Percentiles rank a stretch among this genome's conserved stretches.
phyloP scores from a whole-genome alignment of 2,329 filamentous ascomycete species.

The Xylariaceae sp. region DNA sequence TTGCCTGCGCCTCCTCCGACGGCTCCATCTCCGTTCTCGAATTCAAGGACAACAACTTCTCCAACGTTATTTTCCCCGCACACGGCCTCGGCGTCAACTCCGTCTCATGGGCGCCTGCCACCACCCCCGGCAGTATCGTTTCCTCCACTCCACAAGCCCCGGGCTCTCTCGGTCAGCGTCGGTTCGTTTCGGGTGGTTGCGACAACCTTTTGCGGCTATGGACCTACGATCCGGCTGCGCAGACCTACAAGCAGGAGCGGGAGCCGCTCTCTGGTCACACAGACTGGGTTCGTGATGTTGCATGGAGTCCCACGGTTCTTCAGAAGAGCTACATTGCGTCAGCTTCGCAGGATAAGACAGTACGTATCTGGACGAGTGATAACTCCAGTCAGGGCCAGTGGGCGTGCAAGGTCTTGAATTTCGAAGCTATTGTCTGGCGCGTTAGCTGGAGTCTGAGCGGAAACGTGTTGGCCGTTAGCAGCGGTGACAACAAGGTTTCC shows the following conservation, averaged over 20 bases:
- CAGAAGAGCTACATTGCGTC: conserved; percentile 96
- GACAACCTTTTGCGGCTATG: conserved; percentile 94
- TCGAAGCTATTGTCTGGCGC: conserved; percentile 87
- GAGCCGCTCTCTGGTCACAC: conserved; percentile 72
- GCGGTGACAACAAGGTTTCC: conserved; percentile 92
- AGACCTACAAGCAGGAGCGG: conserved; percentile 57
- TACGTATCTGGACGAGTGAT: conserved; percentile 91
- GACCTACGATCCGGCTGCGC: conserved; percentile 64
- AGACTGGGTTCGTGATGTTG: conserved; percentile 97
- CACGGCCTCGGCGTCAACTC: conserved; percentile 94
- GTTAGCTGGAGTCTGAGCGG: conserved; percentile 97
- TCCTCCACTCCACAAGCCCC: conserved; percentile 58
- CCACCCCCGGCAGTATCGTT: conserved; percentile 76
- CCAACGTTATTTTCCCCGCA: conserved; percentile 81
- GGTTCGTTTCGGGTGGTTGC: conserved; percentile 91
- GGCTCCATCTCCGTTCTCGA: conserved; percentile 91
- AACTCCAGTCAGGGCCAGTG: conserved; percentile 64
- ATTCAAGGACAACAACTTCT: conserved; percentile 94
- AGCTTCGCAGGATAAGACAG: conserved; percentile 93
- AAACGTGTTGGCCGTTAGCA: conserved; percentile 90
- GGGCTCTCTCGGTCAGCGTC: conserved; percentile 59
- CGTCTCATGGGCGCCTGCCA: conserved; percentile 89
- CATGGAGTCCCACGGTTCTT: conserved; percentile 92
- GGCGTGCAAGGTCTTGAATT: conserved; percentile 78
- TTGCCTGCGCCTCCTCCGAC: conserved; percentile 91